Percentiles rank a stretch among this genome's conserved stretches.
phyloP scores from a whole-genome alignment of 202 grass and related monocot genomes.

The Hordeum pubiflorum region DNA sequence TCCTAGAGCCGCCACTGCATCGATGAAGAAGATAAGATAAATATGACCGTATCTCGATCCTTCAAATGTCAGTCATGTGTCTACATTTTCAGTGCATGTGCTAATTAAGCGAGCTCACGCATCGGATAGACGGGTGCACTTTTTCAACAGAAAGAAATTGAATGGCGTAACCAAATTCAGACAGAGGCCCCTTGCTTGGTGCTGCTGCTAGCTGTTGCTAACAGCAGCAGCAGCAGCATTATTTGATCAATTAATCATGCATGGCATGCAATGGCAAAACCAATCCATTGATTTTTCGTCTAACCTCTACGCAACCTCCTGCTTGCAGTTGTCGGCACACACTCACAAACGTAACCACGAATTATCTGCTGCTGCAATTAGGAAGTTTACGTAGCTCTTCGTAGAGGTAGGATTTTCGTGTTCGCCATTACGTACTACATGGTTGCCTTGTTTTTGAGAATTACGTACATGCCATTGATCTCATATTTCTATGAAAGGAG shows the following conservation, averaged over 20 bases:
- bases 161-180: background rate
- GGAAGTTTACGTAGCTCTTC: too few relatives aligned
- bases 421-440: background rate
- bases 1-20: too few relatives aligned
- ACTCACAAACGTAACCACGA: background rate
- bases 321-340: background rate
- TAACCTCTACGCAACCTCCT: background rate
- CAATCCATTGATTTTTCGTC: background rate
- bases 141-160: constrained; percentile 5
- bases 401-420: too few relatives aligned
- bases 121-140: background rate
- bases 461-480: background rate
- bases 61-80: background rate
- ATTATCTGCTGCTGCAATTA: background rate
- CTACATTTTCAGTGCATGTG: background rate
- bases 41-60: too few relatives aligned
- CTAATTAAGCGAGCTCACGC: background rate
- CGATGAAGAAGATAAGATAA: too few relatives aligned
- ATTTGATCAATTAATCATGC: background rate
- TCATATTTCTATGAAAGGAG: background rate
- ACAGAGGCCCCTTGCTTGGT: background rate
- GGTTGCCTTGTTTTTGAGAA: too few relatives aligned
- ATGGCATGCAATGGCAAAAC: background rate
- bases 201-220: background rate
- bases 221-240: background rate